A percentile compares a stretch with the other conserved stretches of the same genome.
Conservation (phyloP, 768 basidiomycete genomes). For the Trametes gibbosa region DNA sequence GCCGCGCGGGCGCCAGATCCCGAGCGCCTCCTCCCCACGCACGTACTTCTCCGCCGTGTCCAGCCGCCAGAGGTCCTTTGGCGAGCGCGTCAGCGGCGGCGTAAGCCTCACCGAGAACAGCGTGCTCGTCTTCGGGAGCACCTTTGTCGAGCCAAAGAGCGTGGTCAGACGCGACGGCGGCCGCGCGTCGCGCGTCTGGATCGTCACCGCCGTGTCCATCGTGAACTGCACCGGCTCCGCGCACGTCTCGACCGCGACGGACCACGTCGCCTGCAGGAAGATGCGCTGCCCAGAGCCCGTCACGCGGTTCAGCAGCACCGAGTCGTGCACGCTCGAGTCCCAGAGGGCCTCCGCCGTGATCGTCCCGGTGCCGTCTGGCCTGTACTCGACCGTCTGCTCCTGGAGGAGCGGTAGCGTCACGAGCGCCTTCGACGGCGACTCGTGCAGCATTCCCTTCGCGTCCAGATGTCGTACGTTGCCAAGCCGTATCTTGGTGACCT, state of each 20-base stretch:
- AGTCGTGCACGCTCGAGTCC: constrained; percentile 93
- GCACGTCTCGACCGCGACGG: constrained; percentile 80
- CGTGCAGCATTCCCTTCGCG: constrained; percentile 76
- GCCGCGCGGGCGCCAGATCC: constrained; percentile 83
- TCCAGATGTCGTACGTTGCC: constrained; percentile 87
- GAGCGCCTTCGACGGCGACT: constrained; percentile 67
- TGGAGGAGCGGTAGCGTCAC: constrained; percentile 73
- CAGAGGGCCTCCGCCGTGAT: constrained; percentile 74
- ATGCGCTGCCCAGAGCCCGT: constrained; percentile 77
- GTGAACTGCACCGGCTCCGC: constrained; percentile 84
- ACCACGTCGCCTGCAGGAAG: constrained; percentile 73
- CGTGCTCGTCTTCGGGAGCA: constrained; percentile 75
- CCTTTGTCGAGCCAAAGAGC: constrained; percentile 75
- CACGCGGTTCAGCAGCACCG: constrained; percentile 79
- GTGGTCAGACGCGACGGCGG: constrained; percentile 75
- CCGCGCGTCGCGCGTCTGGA: constrained; percentile 81
- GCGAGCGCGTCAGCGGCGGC: constrained; percentile 81
- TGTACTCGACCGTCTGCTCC: constrained; percentile 72
- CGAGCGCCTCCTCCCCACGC: constrained; percentile 82
- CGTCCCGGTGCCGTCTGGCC: constrained; percentile 76
- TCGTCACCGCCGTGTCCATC: constrained; percentile 82
- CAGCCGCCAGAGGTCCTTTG: constrained; percentile 89
- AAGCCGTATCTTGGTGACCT: constrained; percentile 69
- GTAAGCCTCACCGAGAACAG: constrained; percentile 80
- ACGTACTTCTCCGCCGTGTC: constrained; percentile 97